A percentile compares a stretch with the other conserved stretches of the same genome.
phyloP scores from a whole-genome alignment of 306 rosid species.

The Gastrolobium villosum region DNA sequence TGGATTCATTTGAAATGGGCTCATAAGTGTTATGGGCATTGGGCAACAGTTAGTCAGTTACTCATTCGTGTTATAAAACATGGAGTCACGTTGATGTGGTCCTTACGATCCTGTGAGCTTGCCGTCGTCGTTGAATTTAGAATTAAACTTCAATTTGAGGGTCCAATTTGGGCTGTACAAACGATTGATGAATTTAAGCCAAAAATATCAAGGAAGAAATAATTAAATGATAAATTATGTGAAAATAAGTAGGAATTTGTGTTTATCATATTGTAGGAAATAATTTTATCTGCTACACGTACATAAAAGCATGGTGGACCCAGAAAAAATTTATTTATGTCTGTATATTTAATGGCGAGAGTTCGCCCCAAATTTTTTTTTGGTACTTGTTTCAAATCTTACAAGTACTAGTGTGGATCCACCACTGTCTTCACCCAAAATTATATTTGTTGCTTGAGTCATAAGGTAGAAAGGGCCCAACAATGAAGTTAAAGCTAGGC shows the following conservation, averaged over 20 bases:
- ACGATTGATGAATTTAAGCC: neutral
- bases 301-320: no score
- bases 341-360: no score
- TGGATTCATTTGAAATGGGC: neutral
- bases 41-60: neutral
- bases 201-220: neutral
- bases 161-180: neutral
- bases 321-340: no score
- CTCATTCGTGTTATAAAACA: neutral
- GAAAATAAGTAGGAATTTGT: neutral
- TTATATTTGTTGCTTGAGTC: no score
- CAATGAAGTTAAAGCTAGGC: neutral
- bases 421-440: no score
- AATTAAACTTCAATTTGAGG: neutral
- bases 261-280: no score
- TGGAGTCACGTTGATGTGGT: neutral
- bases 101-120: neutral
- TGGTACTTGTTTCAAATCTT: no score
- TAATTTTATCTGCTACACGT: no score
- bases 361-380: no score
- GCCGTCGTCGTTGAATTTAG: neutral
- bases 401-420: no score
- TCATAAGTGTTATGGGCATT: neutral
- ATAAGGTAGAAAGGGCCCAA: no score
- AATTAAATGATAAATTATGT: neutral